These are phyloP conservation scores for Globisporangium apiculatum DNA, from an alignment of 352 stramenopile species.

Conservation along the genomic window DNA sequence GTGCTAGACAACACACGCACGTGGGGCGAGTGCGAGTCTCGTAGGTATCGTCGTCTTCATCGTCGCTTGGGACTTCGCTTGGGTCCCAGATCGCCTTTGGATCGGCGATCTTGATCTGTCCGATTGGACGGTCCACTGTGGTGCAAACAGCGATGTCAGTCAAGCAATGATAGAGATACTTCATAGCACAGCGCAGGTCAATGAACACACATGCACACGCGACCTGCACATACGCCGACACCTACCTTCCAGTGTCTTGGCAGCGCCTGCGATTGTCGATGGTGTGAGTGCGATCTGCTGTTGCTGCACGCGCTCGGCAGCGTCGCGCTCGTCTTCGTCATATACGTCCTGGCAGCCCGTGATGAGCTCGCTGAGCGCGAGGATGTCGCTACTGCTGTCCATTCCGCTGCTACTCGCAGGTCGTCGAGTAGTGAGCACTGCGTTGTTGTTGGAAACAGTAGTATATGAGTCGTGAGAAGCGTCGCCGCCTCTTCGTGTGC, in stretches of 20 bases:
- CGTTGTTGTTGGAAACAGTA: neutral
- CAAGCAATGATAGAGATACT: neutral
- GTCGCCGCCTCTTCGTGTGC: too few relatives aligned
- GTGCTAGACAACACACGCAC: constrained; percentile 17
- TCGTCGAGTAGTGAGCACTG: neutral
- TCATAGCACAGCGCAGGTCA: neutral
- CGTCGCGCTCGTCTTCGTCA: constrained; percentile 9
- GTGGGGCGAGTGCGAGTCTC: constrained; percentile 43
- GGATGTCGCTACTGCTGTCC: constrained; percentile 19
- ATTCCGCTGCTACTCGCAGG: neutral
- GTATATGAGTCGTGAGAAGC: too few relatives aligned
- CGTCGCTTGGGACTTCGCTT: constrained; percentile 65
- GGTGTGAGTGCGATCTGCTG: constrained; percentile 18
- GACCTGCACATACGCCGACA: too few relatives aligned
- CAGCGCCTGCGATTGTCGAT: constrained; percentile 21
- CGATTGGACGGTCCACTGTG: constrained; percentile 56
- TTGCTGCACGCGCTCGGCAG: constrained; percentile 5
- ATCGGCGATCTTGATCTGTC: constrained; percentile 54
- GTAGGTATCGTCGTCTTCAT: constrained; percentile 61
- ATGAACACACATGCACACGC: neutral
- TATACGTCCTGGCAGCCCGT: constrained; percentile 12
- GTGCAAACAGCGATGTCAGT: neutral
- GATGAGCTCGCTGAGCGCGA: constrained; percentile 28
- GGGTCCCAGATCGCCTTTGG: constrained; percentile 68
- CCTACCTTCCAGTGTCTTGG: constrained; percentile 25